Evolutionary conservation across 768 basidiomycete genomes (phyloP), one percentile per base, ranked within the genome.

Genomic region (Termitomyces sp.): DNA sequence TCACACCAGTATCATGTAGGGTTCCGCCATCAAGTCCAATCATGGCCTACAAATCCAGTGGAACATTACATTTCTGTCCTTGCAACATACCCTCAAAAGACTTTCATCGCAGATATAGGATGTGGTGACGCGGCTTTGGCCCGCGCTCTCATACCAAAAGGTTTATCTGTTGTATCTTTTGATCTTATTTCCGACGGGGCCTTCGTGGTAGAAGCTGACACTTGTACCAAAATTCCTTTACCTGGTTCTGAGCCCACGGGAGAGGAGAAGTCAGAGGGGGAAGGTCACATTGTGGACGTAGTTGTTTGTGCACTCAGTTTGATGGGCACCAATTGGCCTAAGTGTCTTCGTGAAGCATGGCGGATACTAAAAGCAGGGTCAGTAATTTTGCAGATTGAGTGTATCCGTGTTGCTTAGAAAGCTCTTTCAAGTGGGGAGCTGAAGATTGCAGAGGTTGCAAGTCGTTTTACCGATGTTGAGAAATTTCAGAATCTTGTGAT

Each of bases 291-390:
- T 3, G 92, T 94, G 2, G 95, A 99, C 68, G 86, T 93, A 6
- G 94, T 85, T 7, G 87, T 98, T 24, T 98, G 94, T 68, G 92
- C 95, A 24, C 79, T 99, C 62, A 98, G 95, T 66, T 77, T 99
- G 61, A 99, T 99, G 97, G 90, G 92, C 33, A 90, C 86, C 16
- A 98, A 99, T 68, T 99, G 97, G 97, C 82, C 91, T n/a, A 79
- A 79, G 46, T 92, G 92, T 65, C 80, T 98, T 28, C 79, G 88
- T 28, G 95, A 99, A 70, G 89, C 91, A 8, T 91, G 92, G 84
- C 79, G 97, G 62, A 82, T 98, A 41, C 76, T 98, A 40, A 89
- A 86, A 70, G 71, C 81, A n/a, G 83, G 82, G 96, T 96, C 64
- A 35, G 46, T 58, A 30, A 10, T 8, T 55, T 56, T 38, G 20